These are phyloP conservation scores for Henckelia pumila DNA, from an alignment of 257 asterid genomes.

Conservation along the genomic window DNA sequence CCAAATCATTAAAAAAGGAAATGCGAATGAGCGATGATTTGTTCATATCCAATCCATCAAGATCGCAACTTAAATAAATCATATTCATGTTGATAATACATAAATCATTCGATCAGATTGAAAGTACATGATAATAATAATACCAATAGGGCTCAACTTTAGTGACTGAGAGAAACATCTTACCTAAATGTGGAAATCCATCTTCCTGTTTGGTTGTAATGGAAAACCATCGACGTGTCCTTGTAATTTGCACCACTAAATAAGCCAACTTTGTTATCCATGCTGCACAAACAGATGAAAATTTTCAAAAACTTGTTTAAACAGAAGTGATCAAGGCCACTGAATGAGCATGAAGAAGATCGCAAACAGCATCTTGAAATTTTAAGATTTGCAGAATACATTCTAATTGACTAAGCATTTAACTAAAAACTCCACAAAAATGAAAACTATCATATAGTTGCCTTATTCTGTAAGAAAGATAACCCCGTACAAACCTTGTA, in stretches of 20 bases:
- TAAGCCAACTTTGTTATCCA: constrained; percentile 65
- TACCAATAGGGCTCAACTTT: not conserved
- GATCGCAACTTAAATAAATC: not conserved
- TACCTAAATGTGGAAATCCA: constrained; percentile 88
- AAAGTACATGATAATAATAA: not conserved
- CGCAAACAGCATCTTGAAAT: not conserved
- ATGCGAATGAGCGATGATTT: not conserved
- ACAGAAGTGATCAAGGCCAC: constrained; percentile 11
- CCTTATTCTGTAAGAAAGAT: constrained; percentile 14
- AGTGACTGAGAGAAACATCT: not conserved
- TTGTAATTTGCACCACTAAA: constrained; percentile 67
- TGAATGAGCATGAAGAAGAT: not conserved
- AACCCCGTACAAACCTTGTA: constrained; percentile 56
- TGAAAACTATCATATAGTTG: not conserved
- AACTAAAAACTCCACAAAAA: constrained; percentile 2
- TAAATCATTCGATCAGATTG: not conserved
- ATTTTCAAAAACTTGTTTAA: constrained; percentile 9
- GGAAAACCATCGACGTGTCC: constrained; percentile 54
- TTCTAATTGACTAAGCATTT: constrained; percentile 1
- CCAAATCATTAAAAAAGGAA: constrained; percentile 14
- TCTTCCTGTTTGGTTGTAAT: constrained; percentile 70
- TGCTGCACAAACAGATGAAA: constrained; percentile 41
- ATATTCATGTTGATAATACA: not conserved
- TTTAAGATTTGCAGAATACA: not conserved
- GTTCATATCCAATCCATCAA: constrained; percentile 8